Base-by-base conservation (phyloP, 768 basidiomycete species). In the Auriscalpium orientale region DNA sequence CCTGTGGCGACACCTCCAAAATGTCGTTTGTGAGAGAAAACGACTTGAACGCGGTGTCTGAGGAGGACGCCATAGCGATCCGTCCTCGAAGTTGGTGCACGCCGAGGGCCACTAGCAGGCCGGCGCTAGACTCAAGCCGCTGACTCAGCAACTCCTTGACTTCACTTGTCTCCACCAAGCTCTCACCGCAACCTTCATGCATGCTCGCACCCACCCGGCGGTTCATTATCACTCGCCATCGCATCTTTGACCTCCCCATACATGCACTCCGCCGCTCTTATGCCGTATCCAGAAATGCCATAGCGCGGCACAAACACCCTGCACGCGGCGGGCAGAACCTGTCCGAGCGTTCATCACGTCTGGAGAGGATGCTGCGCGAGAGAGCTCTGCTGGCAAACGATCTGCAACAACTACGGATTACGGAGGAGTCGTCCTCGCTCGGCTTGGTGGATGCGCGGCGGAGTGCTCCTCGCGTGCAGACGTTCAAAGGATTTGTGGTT, bases 21-120 rank as follows among this genome's bases (percentile, higher is more conserved):
- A 92, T 75, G 58, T 89, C 78, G 65, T 93, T 93, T 10, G 75
- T 70, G 28, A 93, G 71, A 8, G 80, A 80, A 70, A 92, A 93
- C 2, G 85, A 79, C 68, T 87, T 80, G 58, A 87, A 76, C 21
- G 90, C 87, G 45, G 77, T 83, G 52, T 76, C 75, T 54, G 83
- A 78, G 18, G 74, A 71, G 55, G 65, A 62, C 51, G 61, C 56
- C 61, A 62, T 62, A 28, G 28, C 16, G 28, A 33, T 51, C 40
- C 15, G 47, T 16, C 15, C 15, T 49, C 22, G 16, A 44, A 44
- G 43, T 15, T 44, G 28, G 28, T 28, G 28, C 28, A 5, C 28
- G 28, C 4, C 2, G 22, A 5, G 28, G 7, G 28, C n/a, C n/a
- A n/a, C n/a, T n/a, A n/a, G 28, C 28, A 28, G 28, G 28, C 28